Base-by-base conservation (phyloP, 371 early-diverging fungal species). In the Circinella minor region DNA sequence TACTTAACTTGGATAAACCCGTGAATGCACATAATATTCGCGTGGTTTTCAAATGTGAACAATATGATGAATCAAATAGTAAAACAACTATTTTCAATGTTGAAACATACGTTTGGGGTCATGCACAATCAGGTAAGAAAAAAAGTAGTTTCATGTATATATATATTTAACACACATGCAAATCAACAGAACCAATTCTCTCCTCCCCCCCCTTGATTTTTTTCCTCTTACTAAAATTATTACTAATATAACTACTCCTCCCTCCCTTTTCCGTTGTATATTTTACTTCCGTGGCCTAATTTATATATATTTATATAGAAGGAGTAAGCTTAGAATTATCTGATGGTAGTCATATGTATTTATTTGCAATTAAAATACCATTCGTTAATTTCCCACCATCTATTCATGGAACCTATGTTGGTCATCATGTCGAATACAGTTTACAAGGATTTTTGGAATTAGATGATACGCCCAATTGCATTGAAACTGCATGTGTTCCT, bases 291-390 rank as follows among this genome's bases (percentile, higher is more conserved):
- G 15, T 11, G 55, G 55, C 18, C 55, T 27, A 27, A 27, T 27
- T 27, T 27, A 27, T 15, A n/a, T 55, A 10, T 4, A n/a, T 34
- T 27, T 57, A 34, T 27, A 18, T 46, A 71, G 66, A 68, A 39
- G 69, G 66, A n/a, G 38, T 60, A 17, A 36, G 17, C 27, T 36
- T 37, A 48, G 71, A 73, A 49, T 38, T 79, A 17, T 51, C 74
- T 27, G 55, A 55, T 2, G 84, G 81, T 9, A 76, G 72, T 46
- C 81, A 81, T 55, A 70, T 84, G 55, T 80, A 81, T 51, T 61
- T 84, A 36, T 84, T 84, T 74, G 81, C 81, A 39, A 78, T 84
- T 39, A 75, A 80, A 47, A 18, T 84, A 27, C 84, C 84, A 9
- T 49, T 66, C 67, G 60, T 74, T 15, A 84, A 84, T 63, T 84